phyloP scores from a whole-genome alignment of 78 protist species.

The Anaeramoeba flamelloides region DNA sequence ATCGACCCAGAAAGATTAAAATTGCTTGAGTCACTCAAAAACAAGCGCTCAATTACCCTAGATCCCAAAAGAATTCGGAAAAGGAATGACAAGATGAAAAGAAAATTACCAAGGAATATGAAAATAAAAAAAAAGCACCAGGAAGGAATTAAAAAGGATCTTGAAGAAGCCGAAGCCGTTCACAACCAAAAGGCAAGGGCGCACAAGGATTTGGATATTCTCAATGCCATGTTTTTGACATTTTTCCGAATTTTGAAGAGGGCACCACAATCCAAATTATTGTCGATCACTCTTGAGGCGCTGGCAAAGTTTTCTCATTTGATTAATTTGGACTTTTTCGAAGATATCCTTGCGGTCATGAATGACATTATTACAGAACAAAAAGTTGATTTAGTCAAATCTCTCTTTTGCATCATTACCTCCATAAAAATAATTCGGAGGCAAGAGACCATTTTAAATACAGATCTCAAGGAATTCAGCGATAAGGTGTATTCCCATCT shows the following conservation, averaged over 20 bases:
- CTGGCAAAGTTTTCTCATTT: background rate
- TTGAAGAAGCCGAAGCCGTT: background rate
- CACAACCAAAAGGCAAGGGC: background rate
- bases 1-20: too few species aligned
- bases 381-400: background rate
- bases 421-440: too few species aligned
- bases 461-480: background rate
- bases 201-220: background rate
- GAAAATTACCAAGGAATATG: background rate
- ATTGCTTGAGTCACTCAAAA: too few species aligned
- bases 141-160: background rate
- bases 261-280: background rate
- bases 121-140: background rate
- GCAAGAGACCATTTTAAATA: too few species aligned
- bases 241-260: background rate
- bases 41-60: too few species aligned
- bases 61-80: background rate
- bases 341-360: background rate
- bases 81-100: background rate
- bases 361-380: background rate
- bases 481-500: background rate
- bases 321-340: background rate
- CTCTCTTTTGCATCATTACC: background rate
- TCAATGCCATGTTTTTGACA: background rate
- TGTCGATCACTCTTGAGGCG: background rate